Evolutionary conservation across 2,329 filamentous ascomycete genomes (phyloP).

Genomic region (Paracorniculantispora psalliotae): DNA sequence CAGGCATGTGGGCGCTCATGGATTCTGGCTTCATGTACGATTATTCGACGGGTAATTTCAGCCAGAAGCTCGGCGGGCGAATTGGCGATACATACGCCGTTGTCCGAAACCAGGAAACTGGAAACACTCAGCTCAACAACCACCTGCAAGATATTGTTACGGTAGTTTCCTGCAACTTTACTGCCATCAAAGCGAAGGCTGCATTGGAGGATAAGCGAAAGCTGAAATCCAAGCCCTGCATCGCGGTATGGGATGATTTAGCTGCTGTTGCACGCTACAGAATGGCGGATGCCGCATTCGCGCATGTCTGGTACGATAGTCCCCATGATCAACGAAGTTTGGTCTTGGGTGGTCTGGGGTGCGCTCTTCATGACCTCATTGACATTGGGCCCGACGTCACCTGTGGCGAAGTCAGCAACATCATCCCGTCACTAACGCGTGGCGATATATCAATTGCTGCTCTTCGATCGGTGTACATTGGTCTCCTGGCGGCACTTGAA

Average conservation of each 20-base stretch:
- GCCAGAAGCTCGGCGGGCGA: neutral
- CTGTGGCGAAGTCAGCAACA: conserved; percentile 16
- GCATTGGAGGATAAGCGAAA: conserved; percentile 2
- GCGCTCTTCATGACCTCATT: conserved; percentile 11
- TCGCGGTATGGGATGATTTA: conserved; percentile 15
- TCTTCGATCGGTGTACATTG: conserved; percentile 2
- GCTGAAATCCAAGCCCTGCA: conserved; percentile 8
- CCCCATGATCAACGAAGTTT: conserved; percentile 1
- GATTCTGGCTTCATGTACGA: conserved; percentile 11
- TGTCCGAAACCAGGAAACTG: neutral
- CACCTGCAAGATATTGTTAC: conserved; percentile 7
- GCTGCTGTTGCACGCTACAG: conserved; percentile 7
- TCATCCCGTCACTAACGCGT: conserved; percentile 12
- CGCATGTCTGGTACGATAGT: conserved; percentile 13
- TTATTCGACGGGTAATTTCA: conserved; percentile 8
- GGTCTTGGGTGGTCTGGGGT: conserved; percentile 10
- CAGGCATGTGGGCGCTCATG: conserved; percentile 13
- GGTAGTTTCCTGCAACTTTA: conserved; percentile 8
- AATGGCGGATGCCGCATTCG: conserved; percentile 14
- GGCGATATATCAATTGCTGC: neutral
- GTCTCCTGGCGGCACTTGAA: conserved; percentile 3
- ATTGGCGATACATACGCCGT: neutral
- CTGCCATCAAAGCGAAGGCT: neutral
- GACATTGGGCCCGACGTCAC: conserved; percentile 14
- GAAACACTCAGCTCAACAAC: neutral